Conservation (phyloP, 2,329 filamentous ascomycete species). For the Colletotrichum higginsianum region DNA sequence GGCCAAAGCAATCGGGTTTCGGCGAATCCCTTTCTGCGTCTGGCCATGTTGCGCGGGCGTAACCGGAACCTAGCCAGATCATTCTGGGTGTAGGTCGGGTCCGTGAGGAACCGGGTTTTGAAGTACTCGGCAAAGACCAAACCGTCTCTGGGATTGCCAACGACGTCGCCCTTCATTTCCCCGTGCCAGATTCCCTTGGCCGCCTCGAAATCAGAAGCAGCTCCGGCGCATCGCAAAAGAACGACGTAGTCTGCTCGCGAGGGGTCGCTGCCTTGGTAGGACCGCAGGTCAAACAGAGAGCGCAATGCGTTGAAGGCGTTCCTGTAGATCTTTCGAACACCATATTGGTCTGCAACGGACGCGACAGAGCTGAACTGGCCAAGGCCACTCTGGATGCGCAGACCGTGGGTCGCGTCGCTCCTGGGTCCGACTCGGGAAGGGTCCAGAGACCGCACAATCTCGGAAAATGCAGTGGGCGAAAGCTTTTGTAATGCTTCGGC, state of each 20-base stretch:
- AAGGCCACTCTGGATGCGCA: conserved; percentile 57
- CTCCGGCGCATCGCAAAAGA: conserved; percentile 64
- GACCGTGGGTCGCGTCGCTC: conserved; percentile 63
- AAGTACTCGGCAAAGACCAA: conserved; percentile 62
- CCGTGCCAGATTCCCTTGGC: conserved; percentile 55
- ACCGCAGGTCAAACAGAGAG: conserved; percentile 53
- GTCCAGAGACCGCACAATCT: conserved; percentile 74
- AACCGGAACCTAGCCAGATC: conserved; percentile 59
- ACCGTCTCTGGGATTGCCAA: conserved; percentile 51
- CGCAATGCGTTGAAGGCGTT: conserved; percentile 54
- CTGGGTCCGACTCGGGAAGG: conserved; percentile 65
- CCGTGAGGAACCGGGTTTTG: conserved; percentile 62
- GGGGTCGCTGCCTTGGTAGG: conserved; percentile 47
- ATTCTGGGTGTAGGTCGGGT: conserved; percentile 63
- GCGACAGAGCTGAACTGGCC: conserved; percentile 56
- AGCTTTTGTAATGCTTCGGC: conserved; percentile 51
- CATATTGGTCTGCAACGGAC: conserved; percentile 58
- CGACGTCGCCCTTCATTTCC: conserved; percentile 46
- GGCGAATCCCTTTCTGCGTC: conserved; percentile 39
- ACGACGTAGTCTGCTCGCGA: conserved; percentile 59
- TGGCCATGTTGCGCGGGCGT: conserved; percentile 56
- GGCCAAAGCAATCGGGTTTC: conserved; percentile 12
- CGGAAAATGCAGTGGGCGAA: conserved; percentile 71
- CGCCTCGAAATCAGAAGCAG: conserved; percentile 55
- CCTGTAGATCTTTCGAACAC: conserved; percentile 60